A percentile compares a stretch with the other conserved stretches of the same genome.
These are phyloP conservation scores for Corchorus capsularis DNA, from an alignment of 345 rosid species.

Conservation along the genomic window DNA sequence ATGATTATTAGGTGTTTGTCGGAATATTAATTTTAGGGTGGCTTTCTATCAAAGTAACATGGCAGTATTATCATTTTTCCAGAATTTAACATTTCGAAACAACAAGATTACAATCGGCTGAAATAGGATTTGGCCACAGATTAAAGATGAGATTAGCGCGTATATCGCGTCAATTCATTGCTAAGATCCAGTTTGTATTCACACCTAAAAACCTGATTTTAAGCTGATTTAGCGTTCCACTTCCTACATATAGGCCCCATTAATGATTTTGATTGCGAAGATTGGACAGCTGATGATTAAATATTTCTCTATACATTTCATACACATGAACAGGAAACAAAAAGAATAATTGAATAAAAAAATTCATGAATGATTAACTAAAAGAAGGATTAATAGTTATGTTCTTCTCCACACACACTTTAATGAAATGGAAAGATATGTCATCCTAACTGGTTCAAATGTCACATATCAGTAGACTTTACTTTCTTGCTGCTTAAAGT, in stretches of 20 bases:
- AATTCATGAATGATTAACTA: neutral
- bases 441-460: too few species aligned
- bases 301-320: neutral
- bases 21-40: neutral
- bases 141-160: neutral
- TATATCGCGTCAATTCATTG: neutral
- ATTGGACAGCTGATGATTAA: neutral
- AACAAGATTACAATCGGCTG: neutral
- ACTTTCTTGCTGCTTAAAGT: neutral
- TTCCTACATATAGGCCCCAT: neutral
- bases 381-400: too few species aligned
- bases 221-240: neutral
- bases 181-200: neutral
- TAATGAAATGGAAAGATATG: too few species aligned
- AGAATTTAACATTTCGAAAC: neutral
- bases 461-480: neutral
- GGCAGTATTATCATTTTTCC: neutral
- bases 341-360: neutral
- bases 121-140: neutral
- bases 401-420: too few species aligned
- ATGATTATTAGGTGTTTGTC: neutral
- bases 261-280: slow-evolving; percentile 1
- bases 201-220: neutral
- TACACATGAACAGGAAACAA: neutral
- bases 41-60: neutral